A percentile compares a stretch with the other conserved stretches of the same genome.
Evolutionary conservation across 352 stramenopile species (phyloP).

Genomic region (Phytopythium vexans): DNA sequence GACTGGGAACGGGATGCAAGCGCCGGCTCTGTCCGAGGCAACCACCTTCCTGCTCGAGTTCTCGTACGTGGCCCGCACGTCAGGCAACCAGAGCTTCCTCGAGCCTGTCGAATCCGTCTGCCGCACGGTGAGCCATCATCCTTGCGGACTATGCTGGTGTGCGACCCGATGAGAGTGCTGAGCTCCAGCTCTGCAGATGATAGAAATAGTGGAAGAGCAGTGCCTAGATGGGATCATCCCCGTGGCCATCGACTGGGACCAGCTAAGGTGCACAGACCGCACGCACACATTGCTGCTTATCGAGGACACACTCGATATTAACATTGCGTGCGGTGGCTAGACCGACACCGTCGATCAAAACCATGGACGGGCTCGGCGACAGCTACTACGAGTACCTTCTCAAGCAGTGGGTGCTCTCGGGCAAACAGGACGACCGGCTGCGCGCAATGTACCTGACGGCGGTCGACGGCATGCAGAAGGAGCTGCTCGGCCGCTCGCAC

Average conservation of each 20-base stretch:
- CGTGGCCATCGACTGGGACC: conserved; percentile 31
- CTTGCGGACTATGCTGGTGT: background rate
- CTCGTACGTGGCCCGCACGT: conserved; percentile 37
- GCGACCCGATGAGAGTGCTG: no score
- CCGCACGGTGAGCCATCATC: conserved; percentile 20
- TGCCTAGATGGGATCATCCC: conserved; percentile 46
- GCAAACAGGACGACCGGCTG: conserved; percentile 43
- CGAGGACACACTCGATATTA: no score
- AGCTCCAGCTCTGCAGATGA: conserved; percentile 14
- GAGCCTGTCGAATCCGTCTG: conserved; percentile 40
- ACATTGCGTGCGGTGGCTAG: background rate
- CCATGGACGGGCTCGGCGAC: conserved; percentile 57
- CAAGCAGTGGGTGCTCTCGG: conserved; percentile 66
- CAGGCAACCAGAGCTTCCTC: conserved; percentile 29
- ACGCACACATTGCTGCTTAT: no score
- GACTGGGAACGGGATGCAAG: conserved; percentile 5
- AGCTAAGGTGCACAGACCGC: conserved; percentile 10
- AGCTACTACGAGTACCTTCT: conserved; percentile 80
- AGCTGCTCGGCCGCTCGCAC: conserved; percentile 35
- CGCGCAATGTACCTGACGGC: conserved; percentile 51
- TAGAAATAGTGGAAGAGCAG: conserved; percentile 17
- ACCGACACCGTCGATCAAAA: conserved; percentile 16
- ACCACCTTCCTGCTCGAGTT: conserved; percentile 72
- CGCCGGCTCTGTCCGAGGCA: conserved; percentile 40
- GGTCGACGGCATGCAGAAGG: conserved; percentile 40